These are phyloP conservation scores for Pseudoturritis turrita DNA, from an alignment of 345 rosid genomes.

Conservation along the genomic window DNA sequence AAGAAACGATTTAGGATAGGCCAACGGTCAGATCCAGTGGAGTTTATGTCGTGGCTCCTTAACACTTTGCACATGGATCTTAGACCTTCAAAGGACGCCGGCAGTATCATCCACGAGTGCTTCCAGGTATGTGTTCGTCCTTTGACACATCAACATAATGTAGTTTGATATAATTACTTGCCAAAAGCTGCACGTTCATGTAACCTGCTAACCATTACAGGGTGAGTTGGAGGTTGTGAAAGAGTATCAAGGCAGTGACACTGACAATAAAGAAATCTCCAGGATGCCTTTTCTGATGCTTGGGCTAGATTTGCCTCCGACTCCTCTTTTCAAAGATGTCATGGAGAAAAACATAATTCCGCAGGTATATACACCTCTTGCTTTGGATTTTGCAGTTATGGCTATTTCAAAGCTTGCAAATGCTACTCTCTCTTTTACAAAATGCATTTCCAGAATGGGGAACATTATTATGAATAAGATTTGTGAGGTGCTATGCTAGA, in stretches of 20 bases:
- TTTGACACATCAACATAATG: background rate
- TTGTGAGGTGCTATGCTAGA: background rate
- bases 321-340: constrained; percentile 94
- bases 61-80: constrained; percentile 80
- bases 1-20: constrained; percentile 86
- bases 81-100: constrained; percentile 50
- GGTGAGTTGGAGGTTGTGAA: constrained; percentile 89
- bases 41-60: constrained; percentile 97
- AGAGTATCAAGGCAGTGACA: constrained; percentile 59
- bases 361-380: constrained; percentile 49
- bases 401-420: background rate
- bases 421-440: background rate
- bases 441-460: background rate
- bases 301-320: constrained; percentile 96
- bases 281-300: constrained; percentile 96
- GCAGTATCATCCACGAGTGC: constrained; percentile 81
- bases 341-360: constrained; percentile 99
- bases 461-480: background rate
- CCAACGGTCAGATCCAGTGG: constrained; percentile 90
- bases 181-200: background rate
- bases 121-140: constrained; percentile 60
- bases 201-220: constrained; percentile 27
- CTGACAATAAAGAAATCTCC: constrained; percentile 50
- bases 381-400: background rate
- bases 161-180: background rate